phyloP scores from a whole-genome alignment of 306 rosid genomes.

The Dryas alaskensis region DNA sequence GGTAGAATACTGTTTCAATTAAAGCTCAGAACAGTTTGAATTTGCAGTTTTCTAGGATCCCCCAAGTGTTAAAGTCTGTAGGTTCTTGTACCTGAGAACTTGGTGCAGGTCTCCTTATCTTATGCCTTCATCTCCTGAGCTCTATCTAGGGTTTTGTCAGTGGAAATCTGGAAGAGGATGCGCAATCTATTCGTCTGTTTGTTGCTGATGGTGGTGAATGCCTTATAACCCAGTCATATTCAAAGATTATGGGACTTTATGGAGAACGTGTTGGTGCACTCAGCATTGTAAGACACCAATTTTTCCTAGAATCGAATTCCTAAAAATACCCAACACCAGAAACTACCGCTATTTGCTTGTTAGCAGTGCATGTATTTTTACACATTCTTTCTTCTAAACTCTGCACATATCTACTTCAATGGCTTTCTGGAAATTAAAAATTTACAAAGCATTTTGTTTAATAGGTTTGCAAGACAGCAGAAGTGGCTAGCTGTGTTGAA shows the following conservation, averaged over 20 bases:
- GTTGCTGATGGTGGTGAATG: slow-evolving; percentile 91
- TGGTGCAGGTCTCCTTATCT: slow-evolving; percentile 1
- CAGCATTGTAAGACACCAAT: slow-evolving; percentile 63
- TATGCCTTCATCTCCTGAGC: slow-evolving; percentile 7
- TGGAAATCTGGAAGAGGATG: slow-evolving; percentile 86
- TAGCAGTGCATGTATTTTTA: background rate
- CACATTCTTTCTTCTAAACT: background rate
- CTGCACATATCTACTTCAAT: background rate
- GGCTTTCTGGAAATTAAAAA: background rate
- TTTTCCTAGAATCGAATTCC: background rate
- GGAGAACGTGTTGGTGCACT: slow-evolving; percentile 97
- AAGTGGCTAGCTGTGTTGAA: slow-evolving; percentile 73
- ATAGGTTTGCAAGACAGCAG: slow-evolving; percentile 81
- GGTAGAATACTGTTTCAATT: slow-evolving; percentile 30
- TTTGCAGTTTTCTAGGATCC: background rate
- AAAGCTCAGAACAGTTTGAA: background rate
- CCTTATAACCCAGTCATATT: slow-evolving; percentile 84
- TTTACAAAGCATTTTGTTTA: background rate
- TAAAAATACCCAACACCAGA: background rate
- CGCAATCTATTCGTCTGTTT: slow-evolving; percentile 73
- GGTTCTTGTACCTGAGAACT: background rate
- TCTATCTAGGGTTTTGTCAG: slow-evolving; percentile 76
- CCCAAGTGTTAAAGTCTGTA: background rate
- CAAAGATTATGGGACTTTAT: slow-evolving; percentile 92
- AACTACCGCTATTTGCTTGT: background rate